Base-by-base conservation (phyloP, 345 rosid species). In the Eucalyptus caleyi region DNA sequence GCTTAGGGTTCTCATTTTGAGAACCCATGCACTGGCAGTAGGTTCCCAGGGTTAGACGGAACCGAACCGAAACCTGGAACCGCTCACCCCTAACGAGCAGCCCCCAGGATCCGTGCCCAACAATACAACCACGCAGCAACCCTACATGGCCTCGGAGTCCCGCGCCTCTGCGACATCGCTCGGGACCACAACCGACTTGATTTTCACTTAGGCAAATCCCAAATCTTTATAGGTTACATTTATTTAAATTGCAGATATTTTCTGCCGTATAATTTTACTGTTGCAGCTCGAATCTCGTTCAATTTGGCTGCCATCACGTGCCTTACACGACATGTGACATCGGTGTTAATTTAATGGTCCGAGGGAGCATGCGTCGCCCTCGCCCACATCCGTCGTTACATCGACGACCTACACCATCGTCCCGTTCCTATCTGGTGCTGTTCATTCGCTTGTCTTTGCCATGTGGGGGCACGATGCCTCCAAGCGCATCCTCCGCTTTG, bases 81-180 rank as follows among this genome's bases (percentile, higher is more conserved):
- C n/a, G n/a, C n/a, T n/a, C n/a, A n/a, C n/a, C n/a, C n/a, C n/a
- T n/a, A n/a, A 26, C 65, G 15, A 26, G 65, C 4, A 16, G 65
- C 30, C 13, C n/a, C n/a, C 3, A 6, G 65, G 65, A 59, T 59
- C 65, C 65, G 65, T 2, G 65, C 65, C 65, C n/a, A 2, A 59
- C 65, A 5, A 26, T 59, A 59, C 7, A 34, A 34, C 19, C 81
- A 34, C 81, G 81, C 1, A 40, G 81, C 2, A 69, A 69, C 44
- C 82, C 44, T 72, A 34, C 13, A 40, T 72, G 5, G 26, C 26
- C 26, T 34, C 40, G 37, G 80, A 67, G 40, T n/a, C 77, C 37
- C 3, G 21, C 11, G 21, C 37, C 5, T 2, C 9, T 2, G n/a
- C 1, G 1, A 34, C 40, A 34, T n/a, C 24, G 26, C 2, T 40